Conservation (phyloP, 192 early-diverging fungal species). For the Spinellus fusiger region DNA sequence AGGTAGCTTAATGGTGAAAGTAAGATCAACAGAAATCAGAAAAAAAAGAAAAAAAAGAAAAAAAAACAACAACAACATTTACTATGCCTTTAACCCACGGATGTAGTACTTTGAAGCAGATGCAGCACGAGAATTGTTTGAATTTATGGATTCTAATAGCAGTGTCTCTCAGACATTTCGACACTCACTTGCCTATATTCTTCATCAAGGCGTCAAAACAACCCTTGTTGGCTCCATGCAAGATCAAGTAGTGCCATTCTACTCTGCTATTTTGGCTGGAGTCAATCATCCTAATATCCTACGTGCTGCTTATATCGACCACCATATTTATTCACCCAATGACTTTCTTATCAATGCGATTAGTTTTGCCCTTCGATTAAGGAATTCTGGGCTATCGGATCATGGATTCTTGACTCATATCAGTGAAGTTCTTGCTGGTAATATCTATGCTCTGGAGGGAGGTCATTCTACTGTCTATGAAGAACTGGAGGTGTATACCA, state of each 20-base stretch:
- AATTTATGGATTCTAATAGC: conserved; percentile 80
- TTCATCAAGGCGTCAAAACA: conserved; percentile 65
- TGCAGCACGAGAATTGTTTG: conserved; percentile 88
- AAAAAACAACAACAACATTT: neutral
- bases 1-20: conserved; percentile 75
- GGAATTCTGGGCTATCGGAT: conserved; percentile 85
- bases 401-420: conserved; percentile 82
- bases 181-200: conserved; percentile 58
- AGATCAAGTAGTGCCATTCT: conserved; percentile 93
- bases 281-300: conserved; percentile 76
- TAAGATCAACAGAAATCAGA: conserved; percentile 1
- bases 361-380: conserved; percentile 77
- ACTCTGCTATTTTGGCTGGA: conserved; percentile 67
- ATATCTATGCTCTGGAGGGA: conserved; percentile 76
- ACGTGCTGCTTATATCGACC: conserved; percentile 88
- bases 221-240: conserved; percentile 84
- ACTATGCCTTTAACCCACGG: neutral
- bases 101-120: conserved; percentile 77
- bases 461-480: conserved; percentile 95
- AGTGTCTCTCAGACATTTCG: conserved; percentile 65
- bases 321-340: conserved; percentile 66
- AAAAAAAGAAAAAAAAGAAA: neutral
- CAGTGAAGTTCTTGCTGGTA: conserved; percentile 81
- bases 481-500: conserved; percentile 78
- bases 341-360: conserved; percentile 87